phyloP scores from a whole-genome alignment of 1,284 basidiomycete species.

The Heterobasidion irregulare region DNA sequence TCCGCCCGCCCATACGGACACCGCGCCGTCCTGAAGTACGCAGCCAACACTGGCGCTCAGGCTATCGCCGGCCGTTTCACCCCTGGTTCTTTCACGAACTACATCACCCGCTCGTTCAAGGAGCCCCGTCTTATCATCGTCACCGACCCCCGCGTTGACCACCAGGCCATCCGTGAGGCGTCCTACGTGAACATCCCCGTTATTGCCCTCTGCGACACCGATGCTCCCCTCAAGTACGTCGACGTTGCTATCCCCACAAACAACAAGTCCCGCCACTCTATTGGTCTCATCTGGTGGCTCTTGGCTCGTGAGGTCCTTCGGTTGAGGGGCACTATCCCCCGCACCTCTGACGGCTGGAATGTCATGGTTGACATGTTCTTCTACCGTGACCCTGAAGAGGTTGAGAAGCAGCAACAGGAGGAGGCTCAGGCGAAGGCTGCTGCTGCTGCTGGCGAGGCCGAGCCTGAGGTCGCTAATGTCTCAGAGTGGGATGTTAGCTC shows the following conservation, averaged over 20 bases:
- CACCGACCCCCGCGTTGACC: slow-evolving; percentile 98
- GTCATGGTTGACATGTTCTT: slow-evolving; percentile 99
- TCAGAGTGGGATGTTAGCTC: slow-evolving; percentile 77
- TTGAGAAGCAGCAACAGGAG: slow-evolving; percentile 94
- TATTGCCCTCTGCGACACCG: slow-evolving; percentile 97
- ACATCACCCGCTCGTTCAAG: slow-evolving; percentile 99
- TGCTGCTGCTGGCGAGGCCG: slow-evolving; percentile 49
- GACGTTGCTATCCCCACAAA: slow-evolving; percentile 98
- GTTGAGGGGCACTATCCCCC: slow-evolving; percentile 86
- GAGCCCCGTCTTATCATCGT: slow-evolving; percentile 98
- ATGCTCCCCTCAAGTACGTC: slow-evolving; percentile 94
- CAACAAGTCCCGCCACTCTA: slow-evolving; percentile 97
- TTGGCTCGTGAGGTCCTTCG: slow-evolving; percentile 97
- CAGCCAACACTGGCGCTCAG: slow-evolving; percentile 95
- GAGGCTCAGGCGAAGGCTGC: slow-evolving; percentile 79
- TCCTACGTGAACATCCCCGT: slow-evolving; percentile 99
- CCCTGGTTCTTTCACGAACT: slow-evolving; percentile 98
- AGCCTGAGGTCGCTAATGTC: slow-evolving; percentile 34
- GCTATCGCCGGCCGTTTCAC: slow-evolving; percentile 99
- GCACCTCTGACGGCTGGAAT: slow-evolving; percentile 88
- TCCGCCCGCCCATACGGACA: slow-evolving; percentile 98
- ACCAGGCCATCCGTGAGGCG: slow-evolving; percentile 99
- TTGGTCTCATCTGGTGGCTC: slow-evolving; percentile 99
- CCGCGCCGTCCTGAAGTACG: slow-evolving; percentile 98
- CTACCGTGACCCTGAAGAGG: slow-evolving; percentile 99